Base-by-base conservation (phyloP, 1,139 yeast genomes). In the Geotrichum macrosporum region DNA sequence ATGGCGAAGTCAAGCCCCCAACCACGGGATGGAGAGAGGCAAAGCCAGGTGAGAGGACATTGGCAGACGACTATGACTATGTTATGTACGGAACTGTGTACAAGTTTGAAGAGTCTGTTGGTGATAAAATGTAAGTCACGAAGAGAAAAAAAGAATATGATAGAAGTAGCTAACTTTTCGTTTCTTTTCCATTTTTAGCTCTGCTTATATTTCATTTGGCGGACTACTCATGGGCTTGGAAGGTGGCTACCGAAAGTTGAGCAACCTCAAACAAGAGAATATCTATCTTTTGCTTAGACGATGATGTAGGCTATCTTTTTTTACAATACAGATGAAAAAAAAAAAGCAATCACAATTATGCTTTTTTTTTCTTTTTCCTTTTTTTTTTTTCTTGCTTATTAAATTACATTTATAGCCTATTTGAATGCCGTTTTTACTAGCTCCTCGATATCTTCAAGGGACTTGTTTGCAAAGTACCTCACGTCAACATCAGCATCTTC, bases 31-130 rank as follows among this genome's bases (percentile, higher is more conserved):
- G 97, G 97, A 81, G 96, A 71, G 70, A 67, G 44, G 94, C 96
- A 36, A 84, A 78, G 66, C 76, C 84, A 12, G 85, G 81, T 50
- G 96, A 88, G 57, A 76, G 83, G 59, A 78, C 94, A 1, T 74
- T 92, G 62, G 96, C 96, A 52, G 97, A 92, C 64, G 97, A 92
- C 63, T 92, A 88, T 69, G 98, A 94, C 65, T 94, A 94, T 61
- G 97, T 92, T 58, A 92, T 92, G 97, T 83, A 89, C 66, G 99
- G 99, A 50, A 89, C 96, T 13, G 95, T 94, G 41, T 94, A 94
- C 74, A 88, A 92, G 67, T 92, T 94, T 63, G 96, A 92, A 65
- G 98, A 92, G 69, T 81, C 83, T 55, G 71, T 77, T 37, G 83
- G 79, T 53, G 83, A 80, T 61, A 70, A 72, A 55, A 71, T 73